Evolutionary conservation across 108 stramenopile species (phyloP), one percentile per base, ranked within the genome.

Genomic region (Discostella pseudostelligera): DNA sequence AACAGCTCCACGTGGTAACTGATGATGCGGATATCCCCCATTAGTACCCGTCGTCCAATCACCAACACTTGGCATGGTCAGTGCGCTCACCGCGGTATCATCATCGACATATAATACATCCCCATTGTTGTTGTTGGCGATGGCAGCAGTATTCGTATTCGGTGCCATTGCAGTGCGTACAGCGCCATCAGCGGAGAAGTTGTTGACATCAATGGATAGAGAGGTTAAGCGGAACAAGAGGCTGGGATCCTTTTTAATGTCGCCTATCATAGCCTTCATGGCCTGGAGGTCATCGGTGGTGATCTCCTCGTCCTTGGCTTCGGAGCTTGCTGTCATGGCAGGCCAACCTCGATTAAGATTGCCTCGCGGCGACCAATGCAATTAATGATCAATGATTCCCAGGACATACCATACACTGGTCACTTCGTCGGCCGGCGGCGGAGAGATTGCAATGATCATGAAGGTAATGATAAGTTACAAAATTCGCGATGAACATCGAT

Each of bases 211-310:
- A 1, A 35, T 45, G 12, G 60, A 39, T 8, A 59, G 54, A 24
- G 59, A 61, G 25, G 59, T 55, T 39, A 74, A 43, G 16, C 57
- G 46, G 36, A 62, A 74, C n/a, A 74, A 40, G 11, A 74, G 39
- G 22, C 65, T 67, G 21, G 74, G 74, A 56, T 74, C 74, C 40
- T 48, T 74, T 56, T 74, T 74, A 39, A 74, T 74, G 14, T 62
- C 46, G 0, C 66, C 60, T 39, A 74, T 74, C 74, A 74, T 74
- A 22, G 47, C 74, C 54, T 74, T 74, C 74, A 74, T 74, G 24
- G 74, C 74, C 35, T 62, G 50, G 1, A 74, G 58, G 46, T 74
- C 74, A 56, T 67, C 74, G 39, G 56, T 60, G n/a, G 74, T 74
- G 22, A 74, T 67, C 4, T 61, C 60, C 16, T 62, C 65, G n/a